Evolutionary conservation across 1,284 basidiomycete species (phyloP), one percentile per base, ranked within the genome.

Genomic region (Ustilago curta): DNA sequence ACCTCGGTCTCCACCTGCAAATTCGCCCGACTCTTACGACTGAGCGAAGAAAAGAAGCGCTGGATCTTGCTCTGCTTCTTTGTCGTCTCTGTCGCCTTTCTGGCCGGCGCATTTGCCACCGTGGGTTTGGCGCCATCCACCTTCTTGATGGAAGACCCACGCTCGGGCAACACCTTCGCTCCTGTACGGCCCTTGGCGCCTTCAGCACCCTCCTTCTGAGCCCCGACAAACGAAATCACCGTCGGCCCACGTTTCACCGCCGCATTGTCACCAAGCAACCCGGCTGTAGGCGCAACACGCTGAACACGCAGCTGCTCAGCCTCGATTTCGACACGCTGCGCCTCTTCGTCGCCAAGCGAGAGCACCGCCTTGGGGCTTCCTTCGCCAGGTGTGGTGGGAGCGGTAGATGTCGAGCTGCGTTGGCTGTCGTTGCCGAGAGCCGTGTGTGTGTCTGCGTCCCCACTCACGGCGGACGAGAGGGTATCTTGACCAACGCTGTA

Each of bases 281-380:
- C 63, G 2, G 32, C 31, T 19, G 19, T 31, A 4, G 59, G 23
- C 21, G 50, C 45, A 8, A 21, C 39, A 11, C 40, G 60, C 8
- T 55, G 55, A 23, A 63, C 57, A 8, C 59, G 31, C 14, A 68
- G 57, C 52, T 68, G 64, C 21, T 53, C 55, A 2, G 60, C 60
- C 42, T 73, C 70, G 45, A 64, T 60, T 47, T 73, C 60, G n/a
- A 59, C 45, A 3, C 70, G 56, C 40, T 68, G 64, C 14, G 64
- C 70, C 18, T 73, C 70, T n/a, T 73, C 70, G 39, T 73, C 70
- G 19, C 70, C 64, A 0, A 73, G 37, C 48, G 70, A 73, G 1
- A 68, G 57, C 16, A 68, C 57, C 0, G 55, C 35, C 21, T 66
- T 66, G 29, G 69, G 32, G 21, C 55, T 53, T 12, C 29, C 40